Evolutionary conservation across 495 filamentous ascomycete species (phyloP), one percentile per base, ranked within the genome.

Genomic region (Hyaloscypha finlandica): DNA sequence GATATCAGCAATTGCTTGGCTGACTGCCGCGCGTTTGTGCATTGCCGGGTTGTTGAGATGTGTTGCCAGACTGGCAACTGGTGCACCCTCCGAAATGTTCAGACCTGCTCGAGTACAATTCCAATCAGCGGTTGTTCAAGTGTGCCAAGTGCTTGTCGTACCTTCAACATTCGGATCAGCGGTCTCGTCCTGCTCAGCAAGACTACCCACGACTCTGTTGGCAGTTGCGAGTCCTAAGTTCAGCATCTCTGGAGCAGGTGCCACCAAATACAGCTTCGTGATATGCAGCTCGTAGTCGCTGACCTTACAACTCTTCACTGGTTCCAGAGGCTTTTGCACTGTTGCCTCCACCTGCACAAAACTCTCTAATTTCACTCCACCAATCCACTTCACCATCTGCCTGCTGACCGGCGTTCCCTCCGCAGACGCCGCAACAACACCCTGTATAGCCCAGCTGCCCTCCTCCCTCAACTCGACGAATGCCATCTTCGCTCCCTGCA

Each of bases 311-410:
- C 89, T 91, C 74, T 92, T 92, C 70, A 98, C 90, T 6, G 89
- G 88, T 67, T 93, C 92, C 25, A 89, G 81, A 4, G 93, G 90
- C 81, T 90, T 89, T 82, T 93, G 84, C 12, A 97, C 89, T 16
- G 84, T 79, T 62, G 91, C 95, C 66, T 94, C 90, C 58, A 97
- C 89, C 61, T 88, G 78, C 22, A 97, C 90, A 64, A 91, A 91
- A 66, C 89, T 92, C 80, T 98, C 94, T 51, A 88, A 82, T 75
- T 90, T 91, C 71, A 98, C 81, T 54, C 82, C 85, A 59, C 85
- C 86, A 39, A 88, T 85, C 85, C 89, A 99, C 80, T 98, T 98
- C 70, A 96, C 92, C 96, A 99, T 99, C 81, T 94, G 94, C 70
- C 83, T 84, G 71, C 82, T 86, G 42, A 92, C 78, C 37, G 79